A percentile compares a stretch with the other conserved stretches of the same genome.
phyloP scores from a whole-genome alignment of 106 monocot genomes.

The Dendrobium chrysotoxum region DNA sequence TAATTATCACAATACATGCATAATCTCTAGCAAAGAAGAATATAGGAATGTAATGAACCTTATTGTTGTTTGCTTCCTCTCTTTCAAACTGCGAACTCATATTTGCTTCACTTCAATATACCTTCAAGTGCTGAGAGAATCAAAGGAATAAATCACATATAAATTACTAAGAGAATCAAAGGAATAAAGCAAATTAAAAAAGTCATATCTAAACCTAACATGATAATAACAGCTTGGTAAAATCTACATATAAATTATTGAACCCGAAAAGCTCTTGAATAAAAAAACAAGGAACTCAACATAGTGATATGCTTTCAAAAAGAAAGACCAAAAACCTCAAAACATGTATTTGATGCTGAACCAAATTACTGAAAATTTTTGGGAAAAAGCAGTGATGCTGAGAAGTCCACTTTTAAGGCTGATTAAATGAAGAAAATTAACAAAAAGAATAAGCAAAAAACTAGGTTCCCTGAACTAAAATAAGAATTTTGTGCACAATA shows the following conservation, averaged over 20 bases:
- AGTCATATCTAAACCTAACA: not conserved
- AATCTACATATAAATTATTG: not conserved
- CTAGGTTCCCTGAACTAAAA: not conserved
- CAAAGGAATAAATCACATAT: not conserved
- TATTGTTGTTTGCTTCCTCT: conserved; percentile 2
- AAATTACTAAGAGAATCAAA: too few relatives aligned
- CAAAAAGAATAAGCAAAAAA: not conserved
- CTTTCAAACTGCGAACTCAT: conserved; percentile 3
- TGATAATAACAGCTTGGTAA: not conserved
- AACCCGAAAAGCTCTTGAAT: not conserved
- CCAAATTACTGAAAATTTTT: not conserved
- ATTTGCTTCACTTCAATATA: not conserved
- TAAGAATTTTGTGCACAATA: not conserved
- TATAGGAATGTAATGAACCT: not conserved
- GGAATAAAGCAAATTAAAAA: not conserved
- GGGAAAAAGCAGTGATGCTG: not conserved
- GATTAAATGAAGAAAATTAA: too few relatives aligned
- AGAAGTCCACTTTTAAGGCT: not conserved
- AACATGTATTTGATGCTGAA: too few relatives aligned
- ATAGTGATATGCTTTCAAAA: too few relatives aligned
- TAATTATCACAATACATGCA: not conserved
- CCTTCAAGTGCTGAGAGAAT: not conserved
- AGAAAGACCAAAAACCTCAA: too few relatives aligned
- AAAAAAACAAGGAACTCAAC: too few relatives aligned
- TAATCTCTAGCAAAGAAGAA: not conserved